These are phyloP conservation scores for Botryotinia convoluta DNA, from an alignment of 2,329 filamentous ascomycete genomes.

Conservation along the genomic window DNA sequence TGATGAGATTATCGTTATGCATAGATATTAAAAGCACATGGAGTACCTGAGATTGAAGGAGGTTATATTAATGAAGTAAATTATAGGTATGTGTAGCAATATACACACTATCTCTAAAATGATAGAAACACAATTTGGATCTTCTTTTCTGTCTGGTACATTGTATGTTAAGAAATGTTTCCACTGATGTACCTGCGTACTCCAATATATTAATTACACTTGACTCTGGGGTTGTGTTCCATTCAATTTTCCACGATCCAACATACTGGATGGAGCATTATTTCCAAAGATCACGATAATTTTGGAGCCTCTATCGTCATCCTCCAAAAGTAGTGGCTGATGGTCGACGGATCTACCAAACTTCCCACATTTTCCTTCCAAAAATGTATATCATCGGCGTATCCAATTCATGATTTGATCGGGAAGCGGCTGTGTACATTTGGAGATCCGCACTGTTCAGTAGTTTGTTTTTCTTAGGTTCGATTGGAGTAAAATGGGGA, in stretches of 20 bases:
- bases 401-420: neutral
- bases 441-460: slow-evolving; percentile 20
- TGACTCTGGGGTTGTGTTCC: neutral
- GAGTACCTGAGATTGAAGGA: neutral
- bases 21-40: neutral
- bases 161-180: neutral
- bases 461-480: slow-evolving; percentile 14
- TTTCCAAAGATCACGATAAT: neutral
- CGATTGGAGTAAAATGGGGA: neutral
- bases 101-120: neutral
- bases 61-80: neutral
- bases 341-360: neutral
- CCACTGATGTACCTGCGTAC: neutral
- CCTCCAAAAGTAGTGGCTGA: neutral
- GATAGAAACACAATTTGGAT: neutral
- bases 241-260: neutral
- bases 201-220: neutral
- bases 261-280: neutral
- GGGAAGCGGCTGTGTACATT: neutral
- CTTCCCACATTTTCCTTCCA: neutral
- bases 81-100: neutral
- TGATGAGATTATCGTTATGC: neutral
- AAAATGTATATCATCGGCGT: slow-evolving; percentile 5
- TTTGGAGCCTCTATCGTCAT: neutral
- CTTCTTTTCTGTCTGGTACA: neutral